Percentiles rank a stretch among this genome's conserved stretches.
Evolutionary conservation across 352 stramenopile genomes (phyloP).

Genomic region (Pilasporangium apinafurcum): DNA sequence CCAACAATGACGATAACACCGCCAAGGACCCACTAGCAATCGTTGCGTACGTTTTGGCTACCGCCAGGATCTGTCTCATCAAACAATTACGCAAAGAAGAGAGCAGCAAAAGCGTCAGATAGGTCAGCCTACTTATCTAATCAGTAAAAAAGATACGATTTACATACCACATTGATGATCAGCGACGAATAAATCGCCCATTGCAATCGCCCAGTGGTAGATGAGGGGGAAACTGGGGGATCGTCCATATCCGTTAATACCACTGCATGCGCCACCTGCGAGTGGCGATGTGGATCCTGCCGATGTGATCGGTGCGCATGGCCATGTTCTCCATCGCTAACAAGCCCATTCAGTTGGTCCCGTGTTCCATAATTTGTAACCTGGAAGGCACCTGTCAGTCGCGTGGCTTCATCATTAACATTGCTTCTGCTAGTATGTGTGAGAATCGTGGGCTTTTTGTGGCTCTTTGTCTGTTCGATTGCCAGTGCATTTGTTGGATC

Average conservation of each 20-base stretch:
- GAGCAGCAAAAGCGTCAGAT: background rate
- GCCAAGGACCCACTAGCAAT: conserved; percentile 87
- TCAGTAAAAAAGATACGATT: background rate
- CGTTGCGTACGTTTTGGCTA: conserved; percentile 71
- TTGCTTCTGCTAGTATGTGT: no score
- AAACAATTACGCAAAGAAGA: background rate
- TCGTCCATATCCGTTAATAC: conserved; percentile 59
- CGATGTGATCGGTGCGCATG: no score
- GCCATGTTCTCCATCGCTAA: background rate
- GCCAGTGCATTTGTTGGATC: no score
- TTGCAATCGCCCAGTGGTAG: conserved; percentile 46
- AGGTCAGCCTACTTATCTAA: conserved; percentile 3
- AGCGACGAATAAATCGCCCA: conserved; percentile 68
- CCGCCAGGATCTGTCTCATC: conserved; percentile 30
- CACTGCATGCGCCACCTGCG: conserved; percentile 67
- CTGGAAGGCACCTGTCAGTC: no score
- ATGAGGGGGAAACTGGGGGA: conserved; percentile 22
- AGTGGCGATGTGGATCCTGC: conserved; percentile 20
- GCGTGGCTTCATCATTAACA: no score
- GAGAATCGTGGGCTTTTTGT: no score
- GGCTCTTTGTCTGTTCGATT: no score
- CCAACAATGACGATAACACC: conserved; percentile 92
- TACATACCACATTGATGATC: conserved; percentile 61
- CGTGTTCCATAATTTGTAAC: no score
- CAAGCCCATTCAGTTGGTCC: no score